phyloP scores from a whole-genome alignment of 2,329 filamentous ascomycete species.

The Hypoxylon sp. region DNA sequence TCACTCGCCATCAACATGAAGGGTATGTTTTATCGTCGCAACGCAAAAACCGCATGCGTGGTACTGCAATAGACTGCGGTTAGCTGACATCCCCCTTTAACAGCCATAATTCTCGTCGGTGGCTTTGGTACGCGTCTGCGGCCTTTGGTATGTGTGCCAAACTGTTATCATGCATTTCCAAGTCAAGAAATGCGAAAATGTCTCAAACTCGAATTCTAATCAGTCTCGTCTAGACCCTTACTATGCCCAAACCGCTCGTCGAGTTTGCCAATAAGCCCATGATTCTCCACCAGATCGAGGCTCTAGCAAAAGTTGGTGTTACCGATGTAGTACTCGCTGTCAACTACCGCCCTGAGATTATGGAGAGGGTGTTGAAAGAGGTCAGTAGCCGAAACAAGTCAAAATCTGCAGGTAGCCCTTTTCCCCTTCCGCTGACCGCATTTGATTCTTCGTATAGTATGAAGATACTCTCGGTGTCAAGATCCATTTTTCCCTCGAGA shows the following conservation, averaged over 20 bases:
- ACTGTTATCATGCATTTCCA: conserved; percentile 19
- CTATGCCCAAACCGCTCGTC: conserved; percentile 95
- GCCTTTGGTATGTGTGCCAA: conserved; percentile 79
- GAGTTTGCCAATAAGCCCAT: conserved; percentile 99
- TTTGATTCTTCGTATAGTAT: conserved; percentile 69
- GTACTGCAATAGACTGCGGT: conserved; percentile 40
- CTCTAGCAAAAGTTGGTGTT: conserved; percentile 91
- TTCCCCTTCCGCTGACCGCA: conserved; percentile 30
- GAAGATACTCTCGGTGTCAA: conserved; percentile 93
- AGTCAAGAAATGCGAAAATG: conserved; percentile 27
- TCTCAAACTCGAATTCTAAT: conserved; percentile 45
- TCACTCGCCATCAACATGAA: conserved; percentile 56
- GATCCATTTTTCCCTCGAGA: conserved; percentile 97
- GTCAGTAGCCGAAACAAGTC: conserved; percentile 63
- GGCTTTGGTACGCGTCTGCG: conserved; percentile 98
- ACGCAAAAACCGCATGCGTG: neutral
- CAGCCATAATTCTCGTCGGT: conserved; percentile 98
- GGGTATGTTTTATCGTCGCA: conserved; percentile 54
- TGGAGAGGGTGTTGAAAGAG: conserved; percentile 94
- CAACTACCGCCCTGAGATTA: conserved; percentile 98
- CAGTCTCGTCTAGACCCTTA: conserved; percentile 79
- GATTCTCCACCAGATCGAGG: conserved; percentile 98
- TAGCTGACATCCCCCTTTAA: conserved; percentile 36
- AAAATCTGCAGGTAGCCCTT: conserved; percentile 26
- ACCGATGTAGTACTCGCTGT: conserved; percentile 98